Evolutionary conservation across 2,329 filamentous ascomycete genomes (phyloP).

Genomic region (Hypoxylon sp.): DNA sequence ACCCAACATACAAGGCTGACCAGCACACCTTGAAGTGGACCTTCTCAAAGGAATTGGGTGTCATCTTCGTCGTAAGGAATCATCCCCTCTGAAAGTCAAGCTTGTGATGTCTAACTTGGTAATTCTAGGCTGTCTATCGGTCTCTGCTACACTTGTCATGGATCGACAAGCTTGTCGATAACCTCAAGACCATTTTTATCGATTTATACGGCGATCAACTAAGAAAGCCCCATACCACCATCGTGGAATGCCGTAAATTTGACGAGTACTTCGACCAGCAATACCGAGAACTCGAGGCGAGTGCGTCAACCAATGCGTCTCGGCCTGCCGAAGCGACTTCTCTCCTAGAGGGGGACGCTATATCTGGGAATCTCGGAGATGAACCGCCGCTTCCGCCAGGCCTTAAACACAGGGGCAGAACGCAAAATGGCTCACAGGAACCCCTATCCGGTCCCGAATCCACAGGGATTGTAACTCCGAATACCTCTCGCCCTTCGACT

Average conservation of each 20-base stretch:
- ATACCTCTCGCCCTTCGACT: conserved; percentile 83
- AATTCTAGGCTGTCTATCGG: conserved; percentile 88
- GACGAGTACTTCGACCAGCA: conserved; percentile 96
- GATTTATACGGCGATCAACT: conserved; percentile 91
- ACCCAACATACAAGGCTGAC: conserved; percentile 87
- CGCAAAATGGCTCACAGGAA: conserved; percentile 55
- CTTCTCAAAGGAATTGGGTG: conserved; percentile 88
- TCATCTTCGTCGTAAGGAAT: conserved; percentile 89
- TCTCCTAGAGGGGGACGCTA: conserved; percentile 54
- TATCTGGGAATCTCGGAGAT: conserved; percentile 57
- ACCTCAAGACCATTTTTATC: conserved; percentile 92
- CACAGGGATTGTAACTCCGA: conserved; percentile 78
- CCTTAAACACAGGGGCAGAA: conserved; percentile 59
- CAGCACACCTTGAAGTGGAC: conserved; percentile 97
- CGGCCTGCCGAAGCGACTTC: conserved; percentile 50
- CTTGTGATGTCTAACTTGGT: conserved; percentile 38
- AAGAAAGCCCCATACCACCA: conserved; percentile 82
- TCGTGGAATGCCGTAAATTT: conserved; percentile 84
- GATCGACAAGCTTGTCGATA: conserved; percentile 97
- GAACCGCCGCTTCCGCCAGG: conserved; percentile 59
- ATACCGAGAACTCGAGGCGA: conserved; percentile 81
- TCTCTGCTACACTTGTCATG: conserved; percentile 94
- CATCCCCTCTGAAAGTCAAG: conserved; percentile 19
- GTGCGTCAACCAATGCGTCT: conserved; percentile 53
- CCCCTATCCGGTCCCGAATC: conserved; percentile 72